These are phyloP conservation scores for Dictyostelium capitatum DNA, from an alignment of 78 protist genomes.

Conservation along the genomic window DNA sequence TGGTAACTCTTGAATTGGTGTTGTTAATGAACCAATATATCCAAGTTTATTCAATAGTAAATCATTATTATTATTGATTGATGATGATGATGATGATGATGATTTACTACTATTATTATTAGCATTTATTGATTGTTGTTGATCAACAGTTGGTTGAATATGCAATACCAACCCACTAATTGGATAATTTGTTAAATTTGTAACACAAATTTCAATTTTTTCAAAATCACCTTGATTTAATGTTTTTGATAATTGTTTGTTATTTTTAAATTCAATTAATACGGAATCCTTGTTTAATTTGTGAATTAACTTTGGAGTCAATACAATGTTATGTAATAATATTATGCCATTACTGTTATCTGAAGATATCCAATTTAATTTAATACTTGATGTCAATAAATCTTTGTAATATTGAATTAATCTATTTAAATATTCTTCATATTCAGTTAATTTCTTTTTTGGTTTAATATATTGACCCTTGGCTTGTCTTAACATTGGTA, in stretches of 20 bases:
- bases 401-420: slow-evolving; percentile 71
- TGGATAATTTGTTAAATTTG: slow-evolving; percentile 11
- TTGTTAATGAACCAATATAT: slow-evolving; percentile 69
- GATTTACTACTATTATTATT: background rate
- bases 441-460: slow-evolving; percentile 70
- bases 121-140: background rate
- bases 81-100: background rate
- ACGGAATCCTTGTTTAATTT: slow-evolving; percentile 58
- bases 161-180: slow-evolving; percentile 61
- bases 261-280: slow-evolving; percentile 42
- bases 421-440: slow-evolving; percentile 73
- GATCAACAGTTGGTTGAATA: slow-evolving; percentile 50
- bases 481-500: slow-evolving; percentile 68
- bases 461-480: slow-evolving; percentile 86
- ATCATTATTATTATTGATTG: background rate
- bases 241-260: slow-evolving; percentile 6
- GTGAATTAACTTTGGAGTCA: slow-evolving; percentile 48
- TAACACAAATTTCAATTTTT: slow-evolving; percentile 32
- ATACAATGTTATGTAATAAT: slow-evolving; percentile 26
- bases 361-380: slow-evolving; percentile 56
- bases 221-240: slow-evolving; percentile 38
- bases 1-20: slow-evolving; percentile 62
- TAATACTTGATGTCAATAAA: slow-evolving; percentile 39
- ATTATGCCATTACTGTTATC: slow-evolving; percentile 49
- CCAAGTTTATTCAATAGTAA: slow-evolving; percentile 28